Evolutionary conservation across 768 basidiomycete species (phyloP).

Genomic region (Krasilnikovozyma curviuscula): DNA sequence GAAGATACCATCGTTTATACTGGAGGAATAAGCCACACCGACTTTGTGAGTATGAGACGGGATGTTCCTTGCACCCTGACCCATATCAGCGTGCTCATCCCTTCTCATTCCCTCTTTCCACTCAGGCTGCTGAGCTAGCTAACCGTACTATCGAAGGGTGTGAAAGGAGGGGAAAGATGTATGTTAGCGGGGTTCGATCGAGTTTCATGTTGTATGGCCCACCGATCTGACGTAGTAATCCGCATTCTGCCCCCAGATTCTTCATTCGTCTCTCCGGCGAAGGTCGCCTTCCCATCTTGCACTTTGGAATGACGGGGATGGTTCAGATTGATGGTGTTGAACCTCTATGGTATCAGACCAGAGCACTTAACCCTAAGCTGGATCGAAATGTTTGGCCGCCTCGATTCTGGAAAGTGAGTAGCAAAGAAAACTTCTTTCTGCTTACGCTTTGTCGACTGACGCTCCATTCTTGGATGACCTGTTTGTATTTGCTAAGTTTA

Average conservation of each 20-base stretch:
- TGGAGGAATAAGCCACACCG: no score
- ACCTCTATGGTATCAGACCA: neutral
- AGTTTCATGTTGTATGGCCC: neutral
- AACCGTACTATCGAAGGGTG: neutral
- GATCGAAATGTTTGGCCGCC: slow-evolving; percentile 5
- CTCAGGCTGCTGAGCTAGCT: no score
- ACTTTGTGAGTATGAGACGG: no score
- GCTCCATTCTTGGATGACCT: neutral
- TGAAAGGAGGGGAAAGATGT: slow-evolving; percentile 7
- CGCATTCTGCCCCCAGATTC: neutral
- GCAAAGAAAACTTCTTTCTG: no score
- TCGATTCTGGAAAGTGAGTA: slow-evolving; percentile 5
- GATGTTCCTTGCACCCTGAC: no score
- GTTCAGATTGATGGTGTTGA: neutral
- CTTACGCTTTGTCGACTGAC: no score
- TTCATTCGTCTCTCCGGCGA: neutral
- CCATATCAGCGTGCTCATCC: no score
- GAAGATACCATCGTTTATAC: no score
- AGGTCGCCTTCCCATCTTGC: neutral
- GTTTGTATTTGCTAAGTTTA: neutral
- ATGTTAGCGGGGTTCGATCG: neutral
- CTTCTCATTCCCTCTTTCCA: no score
- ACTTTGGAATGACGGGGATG: slow-evolving; percentile 10
- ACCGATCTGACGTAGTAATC: neutral
- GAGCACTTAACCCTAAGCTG: neutral